phyloP scores from a whole-genome alignment of 23 red algal genomes.

The Gracilaria domingensis region DNA sequence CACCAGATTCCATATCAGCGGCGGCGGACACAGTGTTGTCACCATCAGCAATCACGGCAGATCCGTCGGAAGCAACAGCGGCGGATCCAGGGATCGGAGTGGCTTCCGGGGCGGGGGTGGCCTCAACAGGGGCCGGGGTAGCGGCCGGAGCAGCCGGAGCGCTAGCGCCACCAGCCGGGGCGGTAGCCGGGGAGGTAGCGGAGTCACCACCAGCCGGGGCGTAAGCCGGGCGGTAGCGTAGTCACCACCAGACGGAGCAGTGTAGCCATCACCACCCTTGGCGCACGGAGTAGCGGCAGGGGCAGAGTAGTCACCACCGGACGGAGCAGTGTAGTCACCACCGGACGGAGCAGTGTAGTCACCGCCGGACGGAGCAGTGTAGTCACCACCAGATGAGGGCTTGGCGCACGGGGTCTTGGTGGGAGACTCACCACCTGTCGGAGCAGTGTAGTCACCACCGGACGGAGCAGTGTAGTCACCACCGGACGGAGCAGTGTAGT shows the following conservation, averaged over 20 bases:
- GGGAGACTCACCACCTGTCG: not conserved
- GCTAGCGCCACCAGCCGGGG: not conserved
- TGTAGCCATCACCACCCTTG: conserved; percentile 3
- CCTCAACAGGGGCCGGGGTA: not conserved
- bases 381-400: not conserved
- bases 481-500: conserved; percentile 11
- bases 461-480: not conserved
- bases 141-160: not conserved
- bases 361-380: conserved; percentile 20
- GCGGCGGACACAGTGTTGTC: conserved; percentile 70
- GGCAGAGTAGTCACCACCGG: conserved; percentile 25
- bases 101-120: conserved; percentile 1
- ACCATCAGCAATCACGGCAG: conserved; percentile 59
- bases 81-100: conserved; percentile 52
- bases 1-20: conserved; percentile 44
- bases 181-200: conserved; percentile 38
- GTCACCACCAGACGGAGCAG: conserved; percentile 47
- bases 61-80: conserved; percentile 48
- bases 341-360: not conserved
- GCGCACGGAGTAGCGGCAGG: conserved; percentile 48
- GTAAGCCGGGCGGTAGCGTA: conserved; percentile 39
- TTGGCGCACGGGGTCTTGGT: conserved; percentile 37
- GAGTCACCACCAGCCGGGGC: conserved; percentile 23
- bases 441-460: not conserved
- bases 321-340: not conserved